Conservation (phyloP, 2,329 filamentous ascomycete genomes). For the Pseudogymnoascus sp. region DNA sequence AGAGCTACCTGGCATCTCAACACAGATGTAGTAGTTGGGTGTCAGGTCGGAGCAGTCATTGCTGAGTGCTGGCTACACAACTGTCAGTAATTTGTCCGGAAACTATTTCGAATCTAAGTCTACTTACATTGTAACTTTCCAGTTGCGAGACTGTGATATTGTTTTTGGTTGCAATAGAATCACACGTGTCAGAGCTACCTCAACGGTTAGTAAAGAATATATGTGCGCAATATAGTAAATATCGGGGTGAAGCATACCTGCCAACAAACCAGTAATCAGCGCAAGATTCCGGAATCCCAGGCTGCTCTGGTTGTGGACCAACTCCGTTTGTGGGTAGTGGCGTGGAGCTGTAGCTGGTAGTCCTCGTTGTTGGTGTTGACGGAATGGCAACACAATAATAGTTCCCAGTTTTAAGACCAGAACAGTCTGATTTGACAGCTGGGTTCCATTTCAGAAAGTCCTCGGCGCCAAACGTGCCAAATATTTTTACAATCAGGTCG, state of each 20-base stretch:
- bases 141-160: constrained; percentile 4
- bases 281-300: constrained; percentile 4
- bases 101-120: neutral
- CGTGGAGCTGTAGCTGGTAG: neutral
- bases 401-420: neutral
- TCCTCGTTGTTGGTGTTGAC: constrained; percentile 9
- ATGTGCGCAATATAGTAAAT: neutral
- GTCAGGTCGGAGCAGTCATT: constrained; percentile 7
- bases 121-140: constrained; percentile 1
- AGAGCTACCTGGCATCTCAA: constrained; percentile 7
- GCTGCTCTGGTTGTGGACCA: constrained; percentile 10
- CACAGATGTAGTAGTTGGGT: constrained; percentile 10
- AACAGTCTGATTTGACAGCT: neutral
- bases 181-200: neutral
- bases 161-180: constrained; percentile 1
- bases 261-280: constrained; percentile 9
- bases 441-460: constrained; percentile 7
- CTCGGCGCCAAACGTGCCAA: constrained; percentile 6
- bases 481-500: constrained; percentile 3
- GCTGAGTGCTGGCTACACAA: neutral
- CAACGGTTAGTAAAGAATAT: neutral
- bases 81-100: neutral
- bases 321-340: constrained; percentile 8
- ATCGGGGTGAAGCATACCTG: neutral
- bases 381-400: constrained; percentile 11